Base-by-base conservation (phyloP, 2,329 filamentous ascomycete species). In the Curvularia hawaiiensis region DNA sequence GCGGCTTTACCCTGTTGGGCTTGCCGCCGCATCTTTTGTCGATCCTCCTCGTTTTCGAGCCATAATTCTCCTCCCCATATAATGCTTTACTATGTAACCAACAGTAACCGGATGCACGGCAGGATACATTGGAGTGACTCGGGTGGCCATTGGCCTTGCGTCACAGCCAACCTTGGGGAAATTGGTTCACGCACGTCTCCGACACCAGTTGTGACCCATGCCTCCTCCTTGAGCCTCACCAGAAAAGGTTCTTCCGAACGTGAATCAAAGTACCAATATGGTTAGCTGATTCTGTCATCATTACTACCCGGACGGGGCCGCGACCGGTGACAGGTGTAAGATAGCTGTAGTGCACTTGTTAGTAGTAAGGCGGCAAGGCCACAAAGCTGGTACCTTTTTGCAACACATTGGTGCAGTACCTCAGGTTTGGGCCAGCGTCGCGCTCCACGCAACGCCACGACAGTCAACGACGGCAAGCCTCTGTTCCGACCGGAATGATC, bases 61-160 rank as follows among this genome's bases (percentile, higher is more conserved):
- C 52, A 65, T 58, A 60, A 63, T 56, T 62, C 58, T 73, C 70
- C 72, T 73, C 71, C 68, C 58, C 59, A 60, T 66, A 55, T 70
- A 71, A 74, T 71, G 72, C 70, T 65, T 73, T 71, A 56, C 48
- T 48, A 64, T 68, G 65, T 67, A 50, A 30, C 59, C 59, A 62
- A 61, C 61, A 63, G 62, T 56, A 69, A 64, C 65, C 65, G 68
- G 66, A 58, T 43, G 48, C 60, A 61, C 63, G 62, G 70, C 63
- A 71, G 63, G 58, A 66, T 9, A 54, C 56, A 51, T 65, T 54
- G 62, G 54, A 59, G 60, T 52, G 53, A 56, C 63, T 56, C 66
- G 62, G 59, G 55, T 53, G 39, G 45, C 56, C 59, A 51, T 60
- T 51, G 46, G 5, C 35, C 56, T 38, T 52, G 46, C 50, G 54